Conservation (phyloP, 2,329 filamentous ascomycete species). For the Emericellopsis cladophorae region DNA sequence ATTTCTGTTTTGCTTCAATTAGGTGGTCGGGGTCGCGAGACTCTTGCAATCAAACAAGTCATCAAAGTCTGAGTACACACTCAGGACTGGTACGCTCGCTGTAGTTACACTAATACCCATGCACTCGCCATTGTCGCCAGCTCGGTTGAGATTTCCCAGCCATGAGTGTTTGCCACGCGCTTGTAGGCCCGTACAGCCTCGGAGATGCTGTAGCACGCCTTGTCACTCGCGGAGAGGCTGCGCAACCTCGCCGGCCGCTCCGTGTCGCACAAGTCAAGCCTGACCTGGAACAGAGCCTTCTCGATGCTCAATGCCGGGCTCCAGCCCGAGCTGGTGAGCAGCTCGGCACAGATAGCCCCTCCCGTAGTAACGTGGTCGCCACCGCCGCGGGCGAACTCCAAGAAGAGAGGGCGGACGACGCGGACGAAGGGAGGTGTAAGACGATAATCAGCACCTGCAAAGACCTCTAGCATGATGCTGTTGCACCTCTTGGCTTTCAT, state of each 20-base stretch:
- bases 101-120: not conserved
- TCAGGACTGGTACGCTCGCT: not conserved
- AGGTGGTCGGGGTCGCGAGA: too few species aligned
- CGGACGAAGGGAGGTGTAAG: conserved; percentile 74
- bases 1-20: too few species aligned
- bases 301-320: conserved; percentile 61
- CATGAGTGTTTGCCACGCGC: conserved; percentile 30
- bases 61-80: too few species aligned
- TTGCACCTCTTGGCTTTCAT: conserved; percentile 50
- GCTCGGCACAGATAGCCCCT: conserved; percentile 73
- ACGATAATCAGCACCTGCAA: conserved; percentile 67
- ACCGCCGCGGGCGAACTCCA: conserved; percentile 58
- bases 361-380: conserved; percentile 79
- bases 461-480: conserved; percentile 69
- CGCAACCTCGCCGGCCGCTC: conserved; percentile 68
- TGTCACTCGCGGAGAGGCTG: not conserved
- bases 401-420: conserved; percentile 67
- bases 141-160: conserved; percentile 2
- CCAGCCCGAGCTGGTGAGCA: conserved; percentile 79
- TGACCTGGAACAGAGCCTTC: conserved; percentile 68
- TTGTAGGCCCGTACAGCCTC: conserved; percentile 67
- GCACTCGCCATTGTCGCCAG: conserved; percentile 1
- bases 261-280: conserved; percentile 56
- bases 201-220: conserved; percentile 45
- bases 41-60: too few species aligned